Percentiles rank a stretch among this genome's conserved stretches.
Conservation (phyloP, 306 rosid species). For the Cucurbita pepo region DNA sequence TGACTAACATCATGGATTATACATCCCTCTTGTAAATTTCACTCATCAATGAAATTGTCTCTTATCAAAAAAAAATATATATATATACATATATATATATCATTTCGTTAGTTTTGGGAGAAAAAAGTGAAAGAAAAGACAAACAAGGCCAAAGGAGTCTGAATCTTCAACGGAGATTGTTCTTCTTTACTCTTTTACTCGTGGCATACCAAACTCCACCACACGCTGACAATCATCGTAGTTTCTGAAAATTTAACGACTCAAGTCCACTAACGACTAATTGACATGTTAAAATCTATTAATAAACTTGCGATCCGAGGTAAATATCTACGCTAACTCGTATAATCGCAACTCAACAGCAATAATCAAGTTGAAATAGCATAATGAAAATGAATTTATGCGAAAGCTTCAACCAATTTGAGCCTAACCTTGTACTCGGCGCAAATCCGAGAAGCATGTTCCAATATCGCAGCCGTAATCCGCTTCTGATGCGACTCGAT, state of each 20-base stretch:
- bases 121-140: background rate
- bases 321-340: background rate
- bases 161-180: background rate
- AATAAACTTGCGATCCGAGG: background rate
- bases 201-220: background rate
- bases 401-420: background rate
- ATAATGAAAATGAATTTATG: background rate
- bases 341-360: background rate
- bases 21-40: too few relatives aligned
- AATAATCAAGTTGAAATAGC: background rate
- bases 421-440: slow-evolving; percentile 29
- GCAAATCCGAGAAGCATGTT: slow-evolving; percentile 47
- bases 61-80: too few relatives aligned
- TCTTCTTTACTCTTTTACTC: background rate
- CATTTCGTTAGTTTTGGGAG: background rate
- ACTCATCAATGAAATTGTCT: too few relatives aligned
- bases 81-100: background rate
- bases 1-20: too few relatives aligned
- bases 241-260: background rate
- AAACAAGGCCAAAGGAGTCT: background rate
- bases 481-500: slow-evolving; percentile 88
- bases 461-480: slow-evolving; percentile 48
- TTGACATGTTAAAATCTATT: background rate
- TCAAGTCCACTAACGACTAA: background rate
- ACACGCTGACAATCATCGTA: background rate